Evolutionary conservation across 306 rosid species (phyloP).

Genomic region (Dalbergia cochinchinensis): DNA sequence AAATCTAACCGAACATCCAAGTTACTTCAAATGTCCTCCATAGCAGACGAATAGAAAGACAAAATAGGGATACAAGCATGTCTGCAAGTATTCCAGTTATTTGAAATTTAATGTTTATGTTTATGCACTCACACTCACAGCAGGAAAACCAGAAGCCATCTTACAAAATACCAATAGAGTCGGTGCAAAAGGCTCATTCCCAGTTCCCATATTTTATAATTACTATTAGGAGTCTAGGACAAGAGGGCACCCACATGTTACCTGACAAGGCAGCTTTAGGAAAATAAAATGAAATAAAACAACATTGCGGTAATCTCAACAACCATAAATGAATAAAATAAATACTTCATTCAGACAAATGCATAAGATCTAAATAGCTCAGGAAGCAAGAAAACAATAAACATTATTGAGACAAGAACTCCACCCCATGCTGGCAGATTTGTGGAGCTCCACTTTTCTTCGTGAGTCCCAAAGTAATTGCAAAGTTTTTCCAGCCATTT

Average conservation of each 20-base stretch:
- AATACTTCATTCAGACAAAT: constrained; percentile 25
- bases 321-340: background rate
- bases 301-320: too few relatives aligned
- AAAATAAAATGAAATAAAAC: background rate
- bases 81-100: constrained; percentile 6
- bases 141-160: too few relatives aligned
- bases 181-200: background rate
- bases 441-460: background rate
- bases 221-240: background rate
- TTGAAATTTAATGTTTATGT: constrained; percentile 2
- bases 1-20: constrained; percentile 16
- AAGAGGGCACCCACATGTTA: background rate
- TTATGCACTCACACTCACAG: constrained; percentile 5
- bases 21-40: constrained; percentile 11
- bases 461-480: constrained; percentile 21
- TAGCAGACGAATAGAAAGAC: too few relatives aligned
- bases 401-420: too few relatives aligned
- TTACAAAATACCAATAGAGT: constrained; percentile 20
- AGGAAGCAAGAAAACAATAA: background rate
- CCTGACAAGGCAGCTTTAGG: background rate
- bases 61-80: background rate
- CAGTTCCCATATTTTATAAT: background rate
- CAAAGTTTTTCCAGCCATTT: constrained; percentile 11
- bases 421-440: too few relatives aligned
- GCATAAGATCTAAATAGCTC: constrained; percentile 8